Percentiles rank a stretch among this genome's conserved stretches.
Evolutionary conservation across 2,329 filamentous ascomycete species (phyloP).

Genomic region (Neofusicoccum parvum): DNA sequence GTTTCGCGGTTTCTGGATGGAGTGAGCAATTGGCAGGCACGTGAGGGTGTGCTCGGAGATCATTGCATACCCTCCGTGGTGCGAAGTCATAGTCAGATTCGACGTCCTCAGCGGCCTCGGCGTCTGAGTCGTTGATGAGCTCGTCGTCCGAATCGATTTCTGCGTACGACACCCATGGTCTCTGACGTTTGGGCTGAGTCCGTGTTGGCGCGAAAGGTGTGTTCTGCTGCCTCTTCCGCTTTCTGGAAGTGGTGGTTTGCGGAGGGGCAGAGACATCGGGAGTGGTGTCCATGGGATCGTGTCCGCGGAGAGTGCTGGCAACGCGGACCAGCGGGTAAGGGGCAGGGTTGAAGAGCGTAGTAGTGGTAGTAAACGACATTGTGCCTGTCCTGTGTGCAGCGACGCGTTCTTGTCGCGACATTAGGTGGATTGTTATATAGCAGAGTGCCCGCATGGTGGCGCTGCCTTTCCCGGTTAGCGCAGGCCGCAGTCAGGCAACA

Average conservation of each 20-base stretch:
- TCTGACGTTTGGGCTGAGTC: neutral
- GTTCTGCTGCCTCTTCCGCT: neutral
- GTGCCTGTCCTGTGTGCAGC: neutral
- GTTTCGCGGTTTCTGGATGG: neutral
- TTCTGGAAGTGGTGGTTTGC: neutral
- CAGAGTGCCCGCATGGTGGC: neutral
- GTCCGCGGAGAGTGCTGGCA: too few species aligned
- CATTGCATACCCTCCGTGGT: neutral
- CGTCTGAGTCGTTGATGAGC: neutral
- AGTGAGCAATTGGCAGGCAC: neutral
- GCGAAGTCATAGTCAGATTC: neutral
- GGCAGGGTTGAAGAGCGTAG: neutral
- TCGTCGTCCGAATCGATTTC: conserved; percentile 13
- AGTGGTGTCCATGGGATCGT: too few species aligned
- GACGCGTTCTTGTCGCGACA: neutral
- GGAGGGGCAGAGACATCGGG: neutral
- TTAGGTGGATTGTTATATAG: neutral
- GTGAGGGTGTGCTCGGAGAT: neutral
- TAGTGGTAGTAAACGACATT: conserved; percentile 1
- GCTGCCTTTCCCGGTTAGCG: neutral
- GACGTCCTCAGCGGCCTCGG: neutral
- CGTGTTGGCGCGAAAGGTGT: neutral
- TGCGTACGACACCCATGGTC: neutral
- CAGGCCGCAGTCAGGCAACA: conserved; percentile 16
- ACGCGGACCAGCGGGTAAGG: neutral